A percentile compares a stretch with the other conserved stretches of the same genome.
Evolutionary conservation across 2,329 filamentous ascomycete genomes (phyloP).

Genomic region (Diaporthe vexans): DNA sequence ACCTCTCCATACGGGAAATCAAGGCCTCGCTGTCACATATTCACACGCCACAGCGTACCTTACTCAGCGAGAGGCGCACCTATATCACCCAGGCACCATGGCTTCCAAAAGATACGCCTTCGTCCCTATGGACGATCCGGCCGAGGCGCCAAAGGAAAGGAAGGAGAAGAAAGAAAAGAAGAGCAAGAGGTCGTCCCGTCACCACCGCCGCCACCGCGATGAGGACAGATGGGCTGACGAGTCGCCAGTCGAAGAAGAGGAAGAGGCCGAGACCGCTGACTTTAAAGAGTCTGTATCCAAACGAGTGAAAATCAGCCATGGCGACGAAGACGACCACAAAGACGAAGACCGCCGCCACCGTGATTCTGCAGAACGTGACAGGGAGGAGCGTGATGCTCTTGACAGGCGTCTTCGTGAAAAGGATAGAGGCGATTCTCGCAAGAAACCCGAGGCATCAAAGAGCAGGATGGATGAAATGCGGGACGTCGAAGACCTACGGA

Average conservation of each 20-base stretch:
- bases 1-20: neutral
- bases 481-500: slow-evolving; percentile 79
- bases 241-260: slow-evolving; percentile 65
- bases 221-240: slow-evolving; percentile 85
- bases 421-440: slow-evolving; percentile 71
- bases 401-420: slow-evolving; percentile 81
- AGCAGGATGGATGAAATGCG: slow-evolving; percentile 76
- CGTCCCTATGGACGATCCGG: slow-evolving; percentile 76
- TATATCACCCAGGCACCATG: slow-evolving; percentile 9
- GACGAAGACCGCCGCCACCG: slow-evolving; percentile 45
- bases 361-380: slow-evolving; percentile 64
- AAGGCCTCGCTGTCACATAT: neutral
- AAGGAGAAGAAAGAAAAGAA: slow-evolving; percentile 61
- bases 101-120: slow-evolving; percentile 74
- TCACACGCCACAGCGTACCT: neutral
- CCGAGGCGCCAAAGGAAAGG: slow-evolving; percentile 58
- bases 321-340: slow-evolving; percentile 59
- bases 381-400: slow-evolving; percentile 83
- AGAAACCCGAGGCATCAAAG: slow-evolving; percentile 70
- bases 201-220: slow-evolving; percentile 48
- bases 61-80: neutral
- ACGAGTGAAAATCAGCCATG: slow-evolving; percentile 74
- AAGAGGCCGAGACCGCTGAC: slow-evolving; percentile 66
- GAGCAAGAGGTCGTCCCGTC: slow-evolving; percentile 50
- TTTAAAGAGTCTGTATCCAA: slow-evolving; percentile 80